These are phyloP conservation scores for Globisporangium takayamanum DNA, from an alignment of 352 stramenopile species.

Conservation along the genomic window DNA sequence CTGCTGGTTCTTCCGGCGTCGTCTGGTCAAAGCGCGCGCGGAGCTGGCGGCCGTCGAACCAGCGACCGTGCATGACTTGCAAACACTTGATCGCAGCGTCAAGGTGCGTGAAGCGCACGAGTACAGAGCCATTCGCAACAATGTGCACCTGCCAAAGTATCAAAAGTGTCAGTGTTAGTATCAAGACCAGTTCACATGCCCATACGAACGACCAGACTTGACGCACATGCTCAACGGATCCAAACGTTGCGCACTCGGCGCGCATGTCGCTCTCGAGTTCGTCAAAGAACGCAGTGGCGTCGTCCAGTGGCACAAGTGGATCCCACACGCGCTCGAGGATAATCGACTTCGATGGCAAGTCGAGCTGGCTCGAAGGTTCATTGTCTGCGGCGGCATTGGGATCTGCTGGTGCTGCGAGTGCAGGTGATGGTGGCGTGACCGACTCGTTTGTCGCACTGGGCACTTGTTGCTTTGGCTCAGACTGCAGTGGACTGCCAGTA, in stretches of 20 bases:
- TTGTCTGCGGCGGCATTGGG: not conserved
- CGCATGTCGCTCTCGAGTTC: slow-evolving; percentile 81
- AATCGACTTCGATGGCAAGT: slow-evolving; percentile 53
- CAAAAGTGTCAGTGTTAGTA: too few species aligned
- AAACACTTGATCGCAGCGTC: slow-evolving; percentile 60
- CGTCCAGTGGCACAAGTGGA: slow-evolving; percentile 35
- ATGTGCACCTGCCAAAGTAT: slow-evolving; percentile 42
- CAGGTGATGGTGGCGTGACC: not conserved
- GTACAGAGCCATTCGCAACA: slow-evolving; percentile 46
- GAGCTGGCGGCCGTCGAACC: slow-evolving; percentile 72
- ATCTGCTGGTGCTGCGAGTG: not conserved
- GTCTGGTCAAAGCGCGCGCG: slow-evolving; percentile 51
- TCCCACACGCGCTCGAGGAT: slow-evolving; percentile 62
- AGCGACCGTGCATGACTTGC: slow-evolving; percentile 70
- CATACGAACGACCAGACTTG: not conserved
- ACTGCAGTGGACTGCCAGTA: too few species aligned
- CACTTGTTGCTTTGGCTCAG: not conserved
- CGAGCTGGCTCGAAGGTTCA: slow-evolving; percentile 7
- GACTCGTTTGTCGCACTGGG: not conserved
- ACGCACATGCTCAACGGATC: slow-evolving; percentile 45
- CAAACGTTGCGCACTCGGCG: slow-evolving; percentile 62
- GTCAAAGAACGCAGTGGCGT: slow-evolving; percentile 48
- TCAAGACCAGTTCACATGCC: not conserved
- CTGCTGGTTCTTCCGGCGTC: slow-evolving; percentile 44
- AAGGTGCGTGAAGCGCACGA: slow-evolving; percentile 51